Evolutionary conservation across 352 stramenopile species (phyloP).

Genomic region (Phytopythium ostracodes): DNA sequence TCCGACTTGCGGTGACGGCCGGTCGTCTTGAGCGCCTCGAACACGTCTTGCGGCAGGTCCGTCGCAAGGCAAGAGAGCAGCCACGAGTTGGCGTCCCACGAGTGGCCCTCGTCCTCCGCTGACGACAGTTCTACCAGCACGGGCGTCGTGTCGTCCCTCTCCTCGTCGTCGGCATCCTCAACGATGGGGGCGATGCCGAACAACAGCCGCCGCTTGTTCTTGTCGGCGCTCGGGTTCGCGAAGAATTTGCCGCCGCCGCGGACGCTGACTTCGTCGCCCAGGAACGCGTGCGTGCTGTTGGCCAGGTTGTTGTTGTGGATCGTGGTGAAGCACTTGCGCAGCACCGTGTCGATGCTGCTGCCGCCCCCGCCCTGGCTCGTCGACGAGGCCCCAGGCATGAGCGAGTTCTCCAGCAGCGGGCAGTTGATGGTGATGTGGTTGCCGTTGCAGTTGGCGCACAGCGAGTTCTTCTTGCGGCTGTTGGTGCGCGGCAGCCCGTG

Average conservation of each 20-base stretch:
- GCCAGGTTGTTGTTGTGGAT: constrained; percentile 83
- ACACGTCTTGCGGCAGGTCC: constrained; percentile 57
- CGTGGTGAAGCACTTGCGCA: constrained; percentile 85
- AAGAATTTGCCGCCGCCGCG: constrained; percentile 52
- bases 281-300: constrained; percentile 81
- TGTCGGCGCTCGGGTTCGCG: not conserved
- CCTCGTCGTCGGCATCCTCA: constrained; percentile 32
- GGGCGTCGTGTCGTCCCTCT: constrained; percentile 26
- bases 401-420: constrained; percentile 54
- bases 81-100: constrained; percentile 59
- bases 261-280: constrained; percentile 85
- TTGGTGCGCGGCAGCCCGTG: constrained; percentile 38
- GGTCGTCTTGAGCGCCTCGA: constrained; percentile 27
- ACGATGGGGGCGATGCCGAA: constrained; percentile 75
- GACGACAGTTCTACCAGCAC: constrained; percentile 38
- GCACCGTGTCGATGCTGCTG: constrained; percentile 53
- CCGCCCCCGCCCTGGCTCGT: constrained; percentile 1
- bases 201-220: constrained; percentile 29
- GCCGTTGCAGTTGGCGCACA: constrained; percentile 76
- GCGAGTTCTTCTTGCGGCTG: constrained; percentile 56
- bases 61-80: constrained; percentile 62
- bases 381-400: constrained; percentile 18
- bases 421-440: constrained; percentile 83
- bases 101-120: constrained; percentile 16
- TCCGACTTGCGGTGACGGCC: constrained; percentile 6